phyloP scores from a whole-genome alignment of 2,329 filamentous ascomycete species.

The Helotiales sp. region DNA sequence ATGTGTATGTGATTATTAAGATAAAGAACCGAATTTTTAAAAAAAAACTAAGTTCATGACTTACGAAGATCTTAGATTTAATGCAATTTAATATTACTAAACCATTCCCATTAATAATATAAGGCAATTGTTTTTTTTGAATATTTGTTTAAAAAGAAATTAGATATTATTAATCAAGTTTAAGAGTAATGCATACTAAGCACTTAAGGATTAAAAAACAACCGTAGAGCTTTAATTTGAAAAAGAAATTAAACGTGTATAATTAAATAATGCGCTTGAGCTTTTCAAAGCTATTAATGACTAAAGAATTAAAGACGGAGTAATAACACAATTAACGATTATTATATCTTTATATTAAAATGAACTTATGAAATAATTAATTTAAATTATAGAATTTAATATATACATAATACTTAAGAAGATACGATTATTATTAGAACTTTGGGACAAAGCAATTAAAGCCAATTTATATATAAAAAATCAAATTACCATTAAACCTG shows the following conservation, averaged over 20 bases:
- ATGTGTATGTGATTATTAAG: neutral
- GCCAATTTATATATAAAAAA: neutral
- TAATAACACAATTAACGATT: neutral
- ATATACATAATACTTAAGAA: too few species aligned
- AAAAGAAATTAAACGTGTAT: neutral
- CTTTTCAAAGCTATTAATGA: neutral
- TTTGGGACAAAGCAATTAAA: neutral
- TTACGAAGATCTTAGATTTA: neutral
- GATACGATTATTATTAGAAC: too few species aligned
- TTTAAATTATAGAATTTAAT: too few species aligned
- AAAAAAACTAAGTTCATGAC: too few species aligned
- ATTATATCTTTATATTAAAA: neutral
- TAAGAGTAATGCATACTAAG: neutral
- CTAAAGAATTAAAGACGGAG: neutral
- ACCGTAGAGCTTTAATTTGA: neutral
- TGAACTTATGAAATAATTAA: neutral
- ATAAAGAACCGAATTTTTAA: neutral
- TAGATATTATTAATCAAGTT: neutral
- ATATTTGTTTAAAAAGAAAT: too few species aligned
- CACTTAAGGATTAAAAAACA: neutral
- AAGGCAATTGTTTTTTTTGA: neutral
- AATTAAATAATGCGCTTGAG: neutral
- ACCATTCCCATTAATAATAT: neutral
- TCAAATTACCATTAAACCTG: neutral
- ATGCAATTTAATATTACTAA: neutral